Evolutionary conservation across 805 yeast species (phyloP).

Genomic region (Wickerhamiella bombiphila): DNA sequence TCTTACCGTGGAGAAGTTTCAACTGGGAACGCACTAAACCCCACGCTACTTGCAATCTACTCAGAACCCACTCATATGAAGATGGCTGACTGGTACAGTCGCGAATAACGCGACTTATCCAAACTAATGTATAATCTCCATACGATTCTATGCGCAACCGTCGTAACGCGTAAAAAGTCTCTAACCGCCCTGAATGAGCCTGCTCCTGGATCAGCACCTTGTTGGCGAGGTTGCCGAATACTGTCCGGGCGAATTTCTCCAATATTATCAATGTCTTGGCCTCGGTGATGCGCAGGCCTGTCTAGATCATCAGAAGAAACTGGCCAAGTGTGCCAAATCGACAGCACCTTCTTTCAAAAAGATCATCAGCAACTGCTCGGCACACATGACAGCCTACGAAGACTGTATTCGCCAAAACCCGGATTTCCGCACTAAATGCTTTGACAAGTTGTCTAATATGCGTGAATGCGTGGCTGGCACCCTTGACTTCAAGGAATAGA

Average conservation of each 20-base stretch:
- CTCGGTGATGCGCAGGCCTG: constrained; percentile 40
- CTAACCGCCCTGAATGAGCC: no score
- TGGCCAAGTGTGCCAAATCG: constrained; percentile 48
- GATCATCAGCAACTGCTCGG: constrained; percentile 49
- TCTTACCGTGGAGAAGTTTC: no score
- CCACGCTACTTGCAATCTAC: no score
- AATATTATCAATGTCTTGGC: constrained; percentile 59
- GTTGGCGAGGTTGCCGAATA: constrained; percentile 62
- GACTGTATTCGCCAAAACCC: constrained; percentile 39
- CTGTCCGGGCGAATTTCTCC: constrained; percentile 61
- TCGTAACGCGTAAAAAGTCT: no score
- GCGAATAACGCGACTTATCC: no score
- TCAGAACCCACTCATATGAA: no score
- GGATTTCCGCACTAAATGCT: constrained; percentile 37
- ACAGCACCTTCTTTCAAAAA: constrained; percentile 58
- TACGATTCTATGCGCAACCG: no score
- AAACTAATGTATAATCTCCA: no score
- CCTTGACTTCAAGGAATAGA: neutral
- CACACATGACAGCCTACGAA: constrained; percentile 47
- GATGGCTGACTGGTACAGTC: no score
- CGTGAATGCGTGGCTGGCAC: constrained; percentile 44
- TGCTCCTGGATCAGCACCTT: constrained; percentile 51
- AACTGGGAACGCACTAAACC: no score
- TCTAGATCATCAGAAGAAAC: constrained; percentile 36
- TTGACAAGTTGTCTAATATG: constrained; percentile 37